Base-by-base conservation (phyloP, 768 basidiomycete genomes). In the Cystofilobasidium capitatum region DNA sequence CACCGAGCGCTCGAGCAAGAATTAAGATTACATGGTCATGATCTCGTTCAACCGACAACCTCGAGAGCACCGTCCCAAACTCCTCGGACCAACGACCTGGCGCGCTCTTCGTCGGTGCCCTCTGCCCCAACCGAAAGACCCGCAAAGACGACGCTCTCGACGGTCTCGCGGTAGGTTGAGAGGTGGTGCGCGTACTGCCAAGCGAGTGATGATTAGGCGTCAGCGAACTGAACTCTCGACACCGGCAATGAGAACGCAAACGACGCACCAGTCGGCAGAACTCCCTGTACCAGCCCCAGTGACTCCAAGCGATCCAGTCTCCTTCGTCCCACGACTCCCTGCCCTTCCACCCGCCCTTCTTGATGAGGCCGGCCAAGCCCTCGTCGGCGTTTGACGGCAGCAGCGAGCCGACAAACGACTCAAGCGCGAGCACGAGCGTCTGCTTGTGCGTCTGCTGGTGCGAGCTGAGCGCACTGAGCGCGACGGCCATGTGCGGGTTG, bases 211-310 rank as follows among this genome's bases (percentile, higher is more conserved):
- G 16, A 37, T 31, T 8, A 16, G 9, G n/a, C 31, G 29, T 33
- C 37, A 54, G 49, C 29, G 37, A 35, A 14, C 20, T n/a, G 22
- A 42, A 17, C 12, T 0, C 1, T 24, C 33, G 31, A 35, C 2
- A 37, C 12, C 3, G 33, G 24, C 35, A 39, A 16, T 9, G 8
- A 39, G 62, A 37, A 37, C 29, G 44, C 31, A 44, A 16, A 22
- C 0, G 6, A 79, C 88, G 70, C 63, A 91, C 91, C 76, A 79
- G 81, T 73, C 89, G 81, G 76, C 88, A 88, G 79, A 91, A 92
- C 72, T 94, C 89, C 69, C 88, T 81, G 72, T 88, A 92, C 91
- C 91, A 93, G 2, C 88, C 86, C 87, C 88, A 91, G 0, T 86
- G 88, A 78, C 88, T 86, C 89, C 89, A 91, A 0, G 83, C 80